Percentiles rank a stretch among this genome's conserved stretches.
Conservation (phyloP, 2,329 filamentous ascomycete genomes). For the Talaromyces pinophilus region DNA sequence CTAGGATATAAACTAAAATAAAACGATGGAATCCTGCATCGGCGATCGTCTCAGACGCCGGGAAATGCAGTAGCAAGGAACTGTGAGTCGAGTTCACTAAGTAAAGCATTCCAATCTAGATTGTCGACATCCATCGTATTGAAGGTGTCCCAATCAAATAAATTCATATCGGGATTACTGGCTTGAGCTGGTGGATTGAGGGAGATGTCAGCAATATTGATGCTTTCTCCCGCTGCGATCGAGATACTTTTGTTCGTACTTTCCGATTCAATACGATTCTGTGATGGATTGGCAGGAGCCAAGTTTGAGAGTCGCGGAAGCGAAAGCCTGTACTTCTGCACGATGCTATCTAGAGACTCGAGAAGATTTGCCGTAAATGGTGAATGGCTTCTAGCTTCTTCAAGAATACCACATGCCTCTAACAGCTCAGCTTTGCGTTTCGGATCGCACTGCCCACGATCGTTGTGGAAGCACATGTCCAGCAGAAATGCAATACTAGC, state of each 20-base stretch:
- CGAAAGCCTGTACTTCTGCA: conserved; percentile 29
- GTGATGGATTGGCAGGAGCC: background rate
- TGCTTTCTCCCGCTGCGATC: background rate
- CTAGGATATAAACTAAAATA: too few species aligned
- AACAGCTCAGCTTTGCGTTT: conserved; percentile 35
- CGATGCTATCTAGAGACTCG: conserved; percentile 35
- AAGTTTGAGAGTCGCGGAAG: conserved; percentile 10
- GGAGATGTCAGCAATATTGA: background rate
- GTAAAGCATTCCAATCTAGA: conserved; percentile 28
- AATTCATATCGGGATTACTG: conserved; percentile 23
- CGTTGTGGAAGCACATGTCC: conserved; percentile 39
- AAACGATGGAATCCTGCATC: too few species aligned
- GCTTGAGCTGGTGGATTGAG: background rate
- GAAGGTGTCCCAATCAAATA: conserved; percentile 30
- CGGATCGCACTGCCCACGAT: conserved; percentile 30
- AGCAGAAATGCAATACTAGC: conserved; percentile 43
- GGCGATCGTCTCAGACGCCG: background rate
- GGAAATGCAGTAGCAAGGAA: conserved; percentile 8
- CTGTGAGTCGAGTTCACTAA: conserved; percentile 27
- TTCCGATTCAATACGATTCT: background rate
- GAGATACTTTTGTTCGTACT: background rate
- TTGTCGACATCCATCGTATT: conserved; percentile 25
- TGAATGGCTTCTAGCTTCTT: conserved; percentile 35
- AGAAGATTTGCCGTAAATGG: conserved; percentile 34
- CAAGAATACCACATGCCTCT: conserved; percentile 37